Evolutionary conservation across 208 protist genomes (phyloP), one percentile per base, ranked within the genome.

Genomic region (Wallacemonas sp.): DNA sequence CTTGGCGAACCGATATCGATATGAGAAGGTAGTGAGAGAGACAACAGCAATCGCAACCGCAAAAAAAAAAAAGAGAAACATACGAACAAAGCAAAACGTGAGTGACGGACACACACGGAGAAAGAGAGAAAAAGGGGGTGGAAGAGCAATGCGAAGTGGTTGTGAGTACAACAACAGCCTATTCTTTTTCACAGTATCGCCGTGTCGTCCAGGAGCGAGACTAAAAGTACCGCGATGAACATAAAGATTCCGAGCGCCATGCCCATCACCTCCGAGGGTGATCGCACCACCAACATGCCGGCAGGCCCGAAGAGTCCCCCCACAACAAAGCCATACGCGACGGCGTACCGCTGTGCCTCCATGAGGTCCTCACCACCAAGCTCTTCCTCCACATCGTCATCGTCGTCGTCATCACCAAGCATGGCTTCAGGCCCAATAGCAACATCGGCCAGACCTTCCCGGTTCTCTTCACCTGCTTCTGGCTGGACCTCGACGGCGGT

Each of bases 241-340:
- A 33, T 33, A 57, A 57, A 32, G 23, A 16, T 38, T 12, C 48
- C 61, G 48, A 66, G 16, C 5, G 5, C 2, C 2, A 66, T n/a
- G 8, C 65, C 54, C 2, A 70, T 17, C 4, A 63, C 11, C 23
- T 23, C 30, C 24, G n/a, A 16, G 21, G 34, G 34, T 12, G 34
- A n/a, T 23, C 11, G 30, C 2, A 23, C 61, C 57, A 73, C 4
- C 6, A 73, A 41, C 11, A 68, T 30, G 14, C 21, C 60, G 61
- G 67, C 32, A 8, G 68, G 68, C 8, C 68, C 68, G 17, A 68
- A 26, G 19, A 73, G 38, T 9, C 67, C 49, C 29, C 68, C 68
- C 3, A 41, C 16, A 4, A 61, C 8, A 2, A 73, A n/a, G 12
- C 12, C 14, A 5, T 58, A 5, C 8, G 8, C 6, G 44, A 58